Evolutionary conservation across 2,329 filamentous ascomycete genomes (phyloP).

Genomic region (Monosporascus sp.): DNA sequence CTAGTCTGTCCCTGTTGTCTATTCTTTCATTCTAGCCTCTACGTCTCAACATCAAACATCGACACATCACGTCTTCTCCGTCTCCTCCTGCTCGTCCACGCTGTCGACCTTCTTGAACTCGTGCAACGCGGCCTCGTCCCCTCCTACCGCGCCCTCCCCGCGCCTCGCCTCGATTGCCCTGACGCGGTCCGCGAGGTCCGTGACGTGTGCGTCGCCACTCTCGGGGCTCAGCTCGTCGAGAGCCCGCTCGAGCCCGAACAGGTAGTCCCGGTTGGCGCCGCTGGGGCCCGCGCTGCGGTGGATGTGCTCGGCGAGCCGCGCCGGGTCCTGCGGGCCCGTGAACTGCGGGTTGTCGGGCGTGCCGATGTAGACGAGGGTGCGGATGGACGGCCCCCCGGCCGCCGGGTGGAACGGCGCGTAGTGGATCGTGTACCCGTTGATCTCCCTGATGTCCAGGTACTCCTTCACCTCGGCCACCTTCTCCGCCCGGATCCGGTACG

Average conservation of each 20-base stretch:
- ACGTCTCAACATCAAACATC: neutral
- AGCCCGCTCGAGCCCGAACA: conserved; percentile 73
- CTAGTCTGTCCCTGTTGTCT: too few relatives aligned
- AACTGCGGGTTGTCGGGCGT: conserved; percentile 93
- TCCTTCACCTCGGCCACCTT: conserved; percentile 75
- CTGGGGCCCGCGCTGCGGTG: conserved; percentile 72
- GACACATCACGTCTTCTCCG: conserved; percentile 20
- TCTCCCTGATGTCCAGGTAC: conserved; percentile 94
- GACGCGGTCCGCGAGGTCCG: conserved; percentile 71
- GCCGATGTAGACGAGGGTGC: conserved; percentile 83
- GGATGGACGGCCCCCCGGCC: conserved; percentile 32
- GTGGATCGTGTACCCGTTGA: conserved; percentile 95
- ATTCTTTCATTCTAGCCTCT: too few relatives aligned
- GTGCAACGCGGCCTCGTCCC: conserved; percentile 15
- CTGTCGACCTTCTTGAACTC: conserved; percentile 40
- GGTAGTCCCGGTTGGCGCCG: conserved; percentile 84
- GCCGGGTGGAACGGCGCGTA: conserved; percentile 77
- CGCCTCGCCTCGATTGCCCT: conserved; percentile 50
- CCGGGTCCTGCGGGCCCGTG: conserved; percentile 73
- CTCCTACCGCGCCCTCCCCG: conserved; percentile 5
- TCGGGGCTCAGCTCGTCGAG: conserved; percentile 67
- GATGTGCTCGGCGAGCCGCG: conserved; percentile 76
- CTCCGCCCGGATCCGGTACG: conserved; percentile 73
- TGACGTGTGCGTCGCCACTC: conserved; percentile 78
- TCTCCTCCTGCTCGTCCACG: conserved; percentile 56